Percentiles rank a stretch among this genome's conserved stretches.
These are phyloP conservation scores for Suillus americanus DNA, from an alignment of 768 basidiomycete species.

Conservation along the genomic window DNA sequence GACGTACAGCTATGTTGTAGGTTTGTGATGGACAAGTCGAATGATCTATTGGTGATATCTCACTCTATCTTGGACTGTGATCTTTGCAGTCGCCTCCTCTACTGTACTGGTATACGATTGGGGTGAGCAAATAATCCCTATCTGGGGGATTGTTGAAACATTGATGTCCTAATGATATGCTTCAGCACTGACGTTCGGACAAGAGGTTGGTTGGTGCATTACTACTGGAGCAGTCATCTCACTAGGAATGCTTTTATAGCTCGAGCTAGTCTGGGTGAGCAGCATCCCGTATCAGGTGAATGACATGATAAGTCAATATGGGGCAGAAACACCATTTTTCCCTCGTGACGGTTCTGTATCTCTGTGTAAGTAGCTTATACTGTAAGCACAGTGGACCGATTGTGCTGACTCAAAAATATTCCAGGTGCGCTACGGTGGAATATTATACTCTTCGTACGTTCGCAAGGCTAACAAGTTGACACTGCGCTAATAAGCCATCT, in stretches of 20 bases:
- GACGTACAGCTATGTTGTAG: background rate
- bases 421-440: background rate
- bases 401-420: background rate
- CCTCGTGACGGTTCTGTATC: background rate
- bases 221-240: background rate
- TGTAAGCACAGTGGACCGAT: no score
- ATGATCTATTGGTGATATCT: background rate
- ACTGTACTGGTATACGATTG: background rate
- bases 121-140: background rate
- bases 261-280: background rate
- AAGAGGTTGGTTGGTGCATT: background rate
- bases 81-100: background rate
- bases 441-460: background rate
- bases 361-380: background rate
- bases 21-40: background rate
- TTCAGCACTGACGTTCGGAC: background rate
- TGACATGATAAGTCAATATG: background rate
- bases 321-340: background rate
- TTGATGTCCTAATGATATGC: background rate
- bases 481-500: background rate
- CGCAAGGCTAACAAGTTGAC: background rate
- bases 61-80: background rate
- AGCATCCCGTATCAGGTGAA: background rate
- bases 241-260: background rate
- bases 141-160: background rate